A percentile compares a stretch with the other conserved stretches of the same genome.
These are phyloP conservation scores for Cucurbitaria berberidis DNA, from an alignment of 2,329 filamentous ascomycete species.

Conservation along the genomic window DNA sequence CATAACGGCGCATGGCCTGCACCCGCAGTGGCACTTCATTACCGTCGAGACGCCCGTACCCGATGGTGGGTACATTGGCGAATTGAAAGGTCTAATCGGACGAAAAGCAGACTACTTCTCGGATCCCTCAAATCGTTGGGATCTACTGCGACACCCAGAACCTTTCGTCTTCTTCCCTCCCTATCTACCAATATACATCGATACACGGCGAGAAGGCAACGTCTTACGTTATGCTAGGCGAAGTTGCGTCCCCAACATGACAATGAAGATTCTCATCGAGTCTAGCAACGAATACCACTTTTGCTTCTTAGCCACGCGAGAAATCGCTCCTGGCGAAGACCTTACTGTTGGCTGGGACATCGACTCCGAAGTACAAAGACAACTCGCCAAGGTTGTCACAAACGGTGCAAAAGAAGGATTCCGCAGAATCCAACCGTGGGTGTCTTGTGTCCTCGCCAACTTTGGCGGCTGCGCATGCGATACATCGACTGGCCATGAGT, in stretches of 20 bases:
- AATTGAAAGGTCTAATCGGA: slow-evolving; percentile 69
- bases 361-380: slow-evolving; percentile 56
- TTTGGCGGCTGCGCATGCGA: slow-evolving; percentile 82
- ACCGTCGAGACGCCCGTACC: slow-evolving; percentile 60
- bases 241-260: slow-evolving; percentile 90
- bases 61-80: slow-evolving; percentile 64
- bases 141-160: slow-evolving; percentile 56
- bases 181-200: slow-evolving; percentile 87
- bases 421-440: slow-evolving; percentile 68
- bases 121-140: slow-evolving; percentile 56
- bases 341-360: slow-evolving; percentile 68
- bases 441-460: slow-evolving; percentile 73
- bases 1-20: slow-evolving; percentile 59
- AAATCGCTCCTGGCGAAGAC: slow-evolving; percentile 76
- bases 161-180: slow-evolving; percentile 74
- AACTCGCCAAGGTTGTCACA: slow-evolving; percentile 65
- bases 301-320: slow-evolving; percentile 84
- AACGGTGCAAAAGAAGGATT: slow-evolving; percentile 67
- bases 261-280: slow-evolving; percentile 83
- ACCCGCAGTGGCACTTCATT: slow-evolving; percentile 74
- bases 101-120: slow-evolving; percentile 56
- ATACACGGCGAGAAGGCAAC: slow-evolving; percentile 86
- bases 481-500: slow-evolving; percentile 43
- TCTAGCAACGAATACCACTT: slow-evolving; percentile 77
- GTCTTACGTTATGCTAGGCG: slow-evolving; percentile 86